phyloP scores from a whole-genome alignment of 2,329 filamentous ascomycete genomes.

The Fragosphaeria purpurea region DNA sequence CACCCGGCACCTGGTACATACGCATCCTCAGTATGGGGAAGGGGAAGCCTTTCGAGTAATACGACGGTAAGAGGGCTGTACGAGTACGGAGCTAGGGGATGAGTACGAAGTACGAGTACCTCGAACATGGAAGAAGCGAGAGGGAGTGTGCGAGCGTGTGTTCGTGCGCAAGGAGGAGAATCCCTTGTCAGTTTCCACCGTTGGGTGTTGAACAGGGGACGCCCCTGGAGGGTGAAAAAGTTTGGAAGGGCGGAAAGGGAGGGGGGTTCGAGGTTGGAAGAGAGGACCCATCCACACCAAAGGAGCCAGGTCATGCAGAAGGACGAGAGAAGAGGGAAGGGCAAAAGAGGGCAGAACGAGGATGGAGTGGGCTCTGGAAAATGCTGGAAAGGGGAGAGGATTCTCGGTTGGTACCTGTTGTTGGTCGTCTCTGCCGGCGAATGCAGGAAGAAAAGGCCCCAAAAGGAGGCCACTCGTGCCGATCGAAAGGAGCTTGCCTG shows the following conservation, averaged over 20 bases:
- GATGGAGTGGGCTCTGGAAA: background rate
- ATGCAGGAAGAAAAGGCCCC: too few relatives aligned
- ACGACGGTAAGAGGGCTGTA: too few relatives aligned
- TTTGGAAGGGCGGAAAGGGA: background rate
- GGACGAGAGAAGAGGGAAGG: background rate
- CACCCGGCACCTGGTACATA: background rate
- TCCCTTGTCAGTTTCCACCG: conserved; percentile 7
- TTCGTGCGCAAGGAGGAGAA: conserved; percentile 6
- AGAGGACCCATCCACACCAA: too few relatives aligned
- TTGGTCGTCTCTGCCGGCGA: too few relatives aligned
- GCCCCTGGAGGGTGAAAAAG: background rate
- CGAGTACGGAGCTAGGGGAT: background rate
- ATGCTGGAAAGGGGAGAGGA: background rate
- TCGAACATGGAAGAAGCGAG: background rate
- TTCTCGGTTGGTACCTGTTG: too few relatives aligned
- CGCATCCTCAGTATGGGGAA: background rate
- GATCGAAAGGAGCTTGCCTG: too few relatives aligned
- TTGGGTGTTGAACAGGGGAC: conserved; percentile 7
- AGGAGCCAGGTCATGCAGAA: conserved; percentile 7
- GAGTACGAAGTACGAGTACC: background rate
- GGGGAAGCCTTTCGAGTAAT: background rate
- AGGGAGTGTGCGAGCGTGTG: background rate
- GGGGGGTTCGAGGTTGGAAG: background rate
- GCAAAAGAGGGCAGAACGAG: background rate
- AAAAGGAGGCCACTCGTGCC: too few relatives aligned